Base-by-base conservation (phyloP, 306 rosid species). In the Luffa acutangula region DNA sequence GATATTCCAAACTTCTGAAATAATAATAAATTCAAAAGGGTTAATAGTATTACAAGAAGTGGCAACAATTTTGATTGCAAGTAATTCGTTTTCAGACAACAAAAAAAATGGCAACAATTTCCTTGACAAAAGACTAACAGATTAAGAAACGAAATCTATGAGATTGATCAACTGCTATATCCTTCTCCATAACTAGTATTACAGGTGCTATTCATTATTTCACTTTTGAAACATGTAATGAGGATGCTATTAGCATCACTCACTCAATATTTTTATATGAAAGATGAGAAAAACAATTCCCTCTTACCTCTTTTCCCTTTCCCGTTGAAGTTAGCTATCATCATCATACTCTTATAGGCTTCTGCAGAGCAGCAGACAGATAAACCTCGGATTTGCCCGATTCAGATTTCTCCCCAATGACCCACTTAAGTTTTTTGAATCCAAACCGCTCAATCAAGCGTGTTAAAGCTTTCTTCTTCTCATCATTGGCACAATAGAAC, bases 391-490 rank as follows among this genome's bases (percentile, higher is more conserved):
- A 79, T 87, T 88, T 90, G 12, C 87, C 90, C 4, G 77, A 34
- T 48, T 88, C 93, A 9, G 77, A 80, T 80, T 86, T 91, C 81
- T 94, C 96, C 65, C 97, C 97, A 49, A 88, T 90, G 45, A 88
- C 97, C 99, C 97, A 95, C 80, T 95, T 95, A 83, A 93, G 89
- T 85, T 90, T 95, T 15, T 88, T 93, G 81, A 90, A 95, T 71
- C 99, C 99, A 71, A 92, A 95, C 78, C 84, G 78, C 84, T 95
- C 99, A 4, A 95, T 93, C 88, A 95, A 81, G 80, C 93, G 85
- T 5, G 99, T 92, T 31, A 95, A 72, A 7, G 52, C 92, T 53
- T 52, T 83, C 43, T 91, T 92, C 93, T 82, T 95, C 81, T 91
- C 97, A 31, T 91, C 96, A 83, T 87, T 80, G 6, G 84, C 83